A percentile compares a stretch with the other conserved stretches of the same genome.
Evolutionary conservation across 192 early-diverging fungal genomes (phyloP).

Genomic region (Dissophora globulifera): DNA sequence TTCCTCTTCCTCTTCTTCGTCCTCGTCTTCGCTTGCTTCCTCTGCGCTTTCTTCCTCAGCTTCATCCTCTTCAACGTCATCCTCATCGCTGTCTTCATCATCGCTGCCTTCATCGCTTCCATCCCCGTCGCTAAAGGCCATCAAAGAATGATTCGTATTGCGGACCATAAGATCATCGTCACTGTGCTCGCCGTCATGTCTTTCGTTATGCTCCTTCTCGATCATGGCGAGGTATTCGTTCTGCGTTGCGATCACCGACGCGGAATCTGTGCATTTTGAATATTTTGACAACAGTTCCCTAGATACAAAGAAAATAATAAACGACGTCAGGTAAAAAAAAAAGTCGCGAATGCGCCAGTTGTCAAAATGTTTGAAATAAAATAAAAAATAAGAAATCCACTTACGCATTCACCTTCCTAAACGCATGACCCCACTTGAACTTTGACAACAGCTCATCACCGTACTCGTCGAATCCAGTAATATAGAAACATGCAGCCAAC

Average conservation of each 20-base stretch:
- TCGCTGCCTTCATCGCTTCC: conserved; percentile 63
- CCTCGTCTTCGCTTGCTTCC: conserved; percentile 36
- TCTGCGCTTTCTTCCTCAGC: conserved; percentile 51
- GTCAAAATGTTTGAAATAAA: not conserved
- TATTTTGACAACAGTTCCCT: conserved; percentile 83
- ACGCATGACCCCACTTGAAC: conserved; percentile 97
- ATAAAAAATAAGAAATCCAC: conserved; percentile 12
- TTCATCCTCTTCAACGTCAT: conserved; percentile 55
- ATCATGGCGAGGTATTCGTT: conserved; percentile 83
- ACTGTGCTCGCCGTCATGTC: conserved; percentile 54
- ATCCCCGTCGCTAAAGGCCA: conserved; percentile 58
- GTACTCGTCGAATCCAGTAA: conserved; percentile 76
- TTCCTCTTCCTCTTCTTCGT: conserved; percentile 49
- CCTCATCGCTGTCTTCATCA: conserved; percentile 62
- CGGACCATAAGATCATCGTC: conserved; percentile 61
- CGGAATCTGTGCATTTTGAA: conserved; percentile 75
- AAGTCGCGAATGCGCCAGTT: not conserved
- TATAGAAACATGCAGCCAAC: conserved; percentile 92
- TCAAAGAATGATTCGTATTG: conserved; percentile 63
- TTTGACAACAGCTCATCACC: conserved; percentile 81
- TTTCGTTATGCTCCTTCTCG: conserved; percentile 70
- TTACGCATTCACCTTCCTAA: conserved; percentile 88
- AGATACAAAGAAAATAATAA: conserved; percentile 1
- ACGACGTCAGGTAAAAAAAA: not conserved
- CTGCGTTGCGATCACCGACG: conserved; percentile 78